Evolutionary conservation across 2,329 filamentous ascomycete species (phyloP), one percentile per base, ranked within the genome.

Genomic region (Lasiodiplodia hormozganensis): DNA sequence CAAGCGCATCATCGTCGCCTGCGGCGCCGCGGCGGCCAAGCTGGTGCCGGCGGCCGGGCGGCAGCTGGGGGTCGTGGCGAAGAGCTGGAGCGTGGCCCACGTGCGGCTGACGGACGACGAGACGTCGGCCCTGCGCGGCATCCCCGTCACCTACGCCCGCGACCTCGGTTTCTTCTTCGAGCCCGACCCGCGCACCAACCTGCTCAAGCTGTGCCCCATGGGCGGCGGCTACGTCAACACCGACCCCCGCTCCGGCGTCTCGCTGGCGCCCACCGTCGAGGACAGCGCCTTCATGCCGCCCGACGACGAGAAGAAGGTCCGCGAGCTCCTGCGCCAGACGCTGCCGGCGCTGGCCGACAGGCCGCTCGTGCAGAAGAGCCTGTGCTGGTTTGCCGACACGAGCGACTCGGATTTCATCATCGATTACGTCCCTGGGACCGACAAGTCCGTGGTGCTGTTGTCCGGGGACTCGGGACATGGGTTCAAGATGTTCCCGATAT

Each of bases 101-200:
- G 79, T 90, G 2, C 84, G 85, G 58, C 81, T 90, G 1, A 87
- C 82, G 0, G 81, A 85, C 6, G 82, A 83, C 0, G 88, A 90
- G 74, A 83, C 85, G 0, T 81, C 83, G 2, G 78, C 77, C 5
- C 82, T 90, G 1, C 82, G 84, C 2, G 85, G 86, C 2, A 87
- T 90, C 12, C 88, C 88, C 0, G 86, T 89, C 0, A 88, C 85
- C 0, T 88, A 89, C 65, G 85, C 85, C 1, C 83, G 88, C 2
- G 88, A 90, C 70, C 78, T 90, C 0, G 88, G 88, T 0, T 90
- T 90, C 80, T 87, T 89, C 77, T 90, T 90, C 68, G 88, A 90
- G 75, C 88, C 88, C 0, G 88, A 90, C 70, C 84, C 82, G 0
- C 81, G 82, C 70, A 89, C 87, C 0, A 83, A 84, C 25, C 75